A percentile compares a stretch with the other conserved stretches of the same genome.
These are phyloP conservation scores for Dicorynia guianensis DNA, from an alignment of 306 rosid species.

Conservation along the genomic window DNA sequence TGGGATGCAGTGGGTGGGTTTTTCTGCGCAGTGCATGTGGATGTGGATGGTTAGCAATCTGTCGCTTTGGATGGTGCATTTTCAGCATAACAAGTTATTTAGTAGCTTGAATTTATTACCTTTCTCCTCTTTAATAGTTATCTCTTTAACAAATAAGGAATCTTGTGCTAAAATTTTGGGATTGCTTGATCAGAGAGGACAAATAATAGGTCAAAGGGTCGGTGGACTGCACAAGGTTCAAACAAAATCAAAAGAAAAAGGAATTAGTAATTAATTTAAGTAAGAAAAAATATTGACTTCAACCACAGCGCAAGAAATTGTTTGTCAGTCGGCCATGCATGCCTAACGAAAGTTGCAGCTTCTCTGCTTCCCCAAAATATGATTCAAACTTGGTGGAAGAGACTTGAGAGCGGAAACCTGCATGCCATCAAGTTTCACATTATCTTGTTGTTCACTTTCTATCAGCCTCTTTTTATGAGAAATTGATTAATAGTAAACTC, in stretches of 20 bases:
- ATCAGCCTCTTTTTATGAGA: too few relatives aligned
- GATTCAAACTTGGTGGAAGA: background rate
- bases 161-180: slow-evolving; percentile 38
- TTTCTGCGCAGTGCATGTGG: slow-evolving; percentile 31
- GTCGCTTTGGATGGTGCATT: slow-evolving; percentile 33
- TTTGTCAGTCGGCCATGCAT: slow-evolving; percentile 26
- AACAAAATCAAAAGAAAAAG: slow-evolving; percentile 21
- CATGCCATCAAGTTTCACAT: too few relatives aligned
- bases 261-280: background rate
- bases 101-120: background rate
- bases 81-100: background rate
- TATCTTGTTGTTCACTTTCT: too few relatives aligned
- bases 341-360: slow-evolving; percentile 18
- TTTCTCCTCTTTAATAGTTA: slow-evolving; percentile 1
- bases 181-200: slow-evolving; percentile 45
- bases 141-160: slow-evolving; percentile 7
- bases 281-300: slow-evolving; percentile 5
- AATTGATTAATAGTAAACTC: too few relatives aligned
- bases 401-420: too few relatives aligned
- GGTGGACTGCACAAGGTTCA: slow-evolving; percentile 36
- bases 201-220: slow-evolving; percentile 50
- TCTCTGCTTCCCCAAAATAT: background rate
- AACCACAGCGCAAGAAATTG: slow-evolving; percentile 5
- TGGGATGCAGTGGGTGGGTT: slow-evolving; percentile 18
- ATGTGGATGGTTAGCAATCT: slow-evolving; percentile 32